Evolutionary conservation across 2,329 filamentous ascomycete genomes (phyloP).

Genomic region (Macroventuria anomochaeta): DNA sequence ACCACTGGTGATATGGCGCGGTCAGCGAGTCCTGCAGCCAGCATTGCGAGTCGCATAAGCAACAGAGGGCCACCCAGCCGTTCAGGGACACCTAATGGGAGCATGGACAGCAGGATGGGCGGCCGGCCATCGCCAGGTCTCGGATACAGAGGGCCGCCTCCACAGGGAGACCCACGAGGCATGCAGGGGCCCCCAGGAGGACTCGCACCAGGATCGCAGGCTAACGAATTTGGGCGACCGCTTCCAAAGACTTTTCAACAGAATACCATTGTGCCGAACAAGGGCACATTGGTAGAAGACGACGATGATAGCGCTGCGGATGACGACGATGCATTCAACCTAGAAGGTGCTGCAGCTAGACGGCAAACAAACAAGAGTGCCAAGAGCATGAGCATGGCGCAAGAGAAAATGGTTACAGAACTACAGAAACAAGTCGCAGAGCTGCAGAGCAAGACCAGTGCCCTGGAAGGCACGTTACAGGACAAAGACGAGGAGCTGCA

Average conservation of each 20-base stretch:
- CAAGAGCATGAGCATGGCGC: slow-evolving; percentile 43
- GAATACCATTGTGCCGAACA: slow-evolving; percentile 96
- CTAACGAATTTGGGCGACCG: slow-evolving; percentile 74
- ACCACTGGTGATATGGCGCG: slow-evolving; percentile 71
- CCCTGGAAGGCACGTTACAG: slow-evolving; percentile 72
- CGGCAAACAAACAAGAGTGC: slow-evolving; percentile 55
- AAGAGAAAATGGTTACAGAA: slow-evolving; percentile 66
- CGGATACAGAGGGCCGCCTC: slow-evolving; percentile 38
- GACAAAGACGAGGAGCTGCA: slow-evolving; percentile 75
- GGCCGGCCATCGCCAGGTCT: slow-evolving; percentile 46
- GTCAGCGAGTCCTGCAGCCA: slow-evolving; percentile 67
- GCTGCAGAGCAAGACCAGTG: slow-evolving; percentile 74
- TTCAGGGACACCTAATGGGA: slow-evolving; percentile 61
- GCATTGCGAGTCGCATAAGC: slow-evolving; percentile 62
- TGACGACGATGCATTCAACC: slow-evolving; percentile 66
- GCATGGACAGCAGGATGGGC: slow-evolving; percentile 59
- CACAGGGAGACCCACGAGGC: slow-evolving; percentile 57
- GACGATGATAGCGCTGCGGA: slow-evolving; percentile 65
- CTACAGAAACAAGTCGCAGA: slow-evolving; percentile 79
- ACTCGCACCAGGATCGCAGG: slow-evolving; percentile 32
- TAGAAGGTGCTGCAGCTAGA: slow-evolving; percentile 56
- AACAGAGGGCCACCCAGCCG: slow-evolving; percentile 64
- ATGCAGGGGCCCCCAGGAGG: slow-evolving; percentile 49
- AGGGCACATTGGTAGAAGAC: slow-evolving; percentile 96
- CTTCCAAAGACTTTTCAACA: slow-evolving; percentile 90